Conservation (phyloP, 2,329 filamentous ascomycete species). For the Exophiala mesophila region DNA sequence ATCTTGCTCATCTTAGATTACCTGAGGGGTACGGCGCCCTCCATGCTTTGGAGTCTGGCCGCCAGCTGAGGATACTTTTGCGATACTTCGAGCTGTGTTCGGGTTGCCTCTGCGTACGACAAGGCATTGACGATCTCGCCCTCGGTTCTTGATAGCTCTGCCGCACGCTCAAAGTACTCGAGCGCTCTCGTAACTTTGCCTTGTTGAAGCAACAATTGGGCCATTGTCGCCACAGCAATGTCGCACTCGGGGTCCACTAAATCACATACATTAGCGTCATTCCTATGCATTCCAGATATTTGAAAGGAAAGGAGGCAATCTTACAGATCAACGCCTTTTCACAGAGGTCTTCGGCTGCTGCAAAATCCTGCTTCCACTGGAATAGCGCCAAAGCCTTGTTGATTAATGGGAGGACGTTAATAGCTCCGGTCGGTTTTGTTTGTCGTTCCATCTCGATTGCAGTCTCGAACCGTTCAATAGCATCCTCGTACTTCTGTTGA, state of each 20-base stretch:
- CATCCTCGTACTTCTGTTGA: slow-evolving; percentile 91
- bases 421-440: slow-evolving; percentile 76
- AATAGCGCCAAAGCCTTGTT: slow-evolving; percentile 97
- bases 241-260: slow-evolving; percentile 96
- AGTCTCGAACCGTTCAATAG: slow-evolving; percentile 95
- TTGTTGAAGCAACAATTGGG: slow-evolving; percentile 92
- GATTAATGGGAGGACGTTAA: slow-evolving; percentile 96
- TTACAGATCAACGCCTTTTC: slow-evolving; percentile 94
- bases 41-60: slow-evolving; percentile 62
- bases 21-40: slow-evolving; percentile 27
- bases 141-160: slow-evolving; percentile 88
- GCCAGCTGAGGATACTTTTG: slow-evolving; percentile 80
- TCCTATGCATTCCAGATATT: too few relatives aligned
- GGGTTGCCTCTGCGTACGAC: slow-evolving; percentile 92
- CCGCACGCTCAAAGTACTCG: slow-evolving; percentile 94
- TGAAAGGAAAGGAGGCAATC: slow-evolving; percentile 33
- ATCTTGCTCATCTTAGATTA: slow-evolving; percentile 10
- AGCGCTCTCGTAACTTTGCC: slow-evolving; percentile 94
- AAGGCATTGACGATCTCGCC: slow-evolving; percentile 94
- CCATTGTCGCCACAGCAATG: slow-evolving; percentile 98
- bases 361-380: slow-evolving; percentile 97
- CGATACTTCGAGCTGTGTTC: slow-evolving; percentile 89
- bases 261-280: slow-evolving; percentile 21
- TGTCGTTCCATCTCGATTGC: slow-evolving; percentile 99
- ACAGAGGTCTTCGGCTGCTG: slow-evolving; percentile 91